These are phyloP conservation scores for Calonectria leucothoes DNA, from an alignment of 2,329 filamentous ascomycete genomes.

Conservation along the genomic window DNA sequence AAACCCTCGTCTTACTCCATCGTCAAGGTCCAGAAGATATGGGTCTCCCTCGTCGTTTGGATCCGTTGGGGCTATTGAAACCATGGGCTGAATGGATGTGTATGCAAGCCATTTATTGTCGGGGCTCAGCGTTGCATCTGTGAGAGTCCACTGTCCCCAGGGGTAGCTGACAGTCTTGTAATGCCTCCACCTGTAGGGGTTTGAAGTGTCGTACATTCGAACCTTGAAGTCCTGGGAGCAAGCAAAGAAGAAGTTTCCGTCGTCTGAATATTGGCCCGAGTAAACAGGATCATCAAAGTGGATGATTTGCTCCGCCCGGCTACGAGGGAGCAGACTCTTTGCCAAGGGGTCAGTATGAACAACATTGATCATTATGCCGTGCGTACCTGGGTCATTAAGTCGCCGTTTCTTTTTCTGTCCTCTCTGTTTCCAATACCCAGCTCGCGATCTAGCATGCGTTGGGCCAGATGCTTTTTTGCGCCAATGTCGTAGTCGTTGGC, in stretches of 20 bases:
- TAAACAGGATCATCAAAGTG: constrained; percentile 90
- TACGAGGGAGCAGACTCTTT: constrained; percentile 81
- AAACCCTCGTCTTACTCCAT: constrained; percentile 42
- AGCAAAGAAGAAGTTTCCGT: constrained; percentile 97
- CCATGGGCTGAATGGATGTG: constrained; percentile 85
- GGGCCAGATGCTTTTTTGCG: constrained; percentile 71
- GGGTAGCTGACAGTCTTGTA: constrained; percentile 92
- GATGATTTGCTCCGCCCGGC: constrained; percentile 85
- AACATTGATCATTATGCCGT: not conserved
- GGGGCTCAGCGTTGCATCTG: constrained; percentile 89
- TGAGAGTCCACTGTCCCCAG: constrained; percentile 94
- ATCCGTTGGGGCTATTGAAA: constrained; percentile 89
- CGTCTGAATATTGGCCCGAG: constrained; percentile 95
- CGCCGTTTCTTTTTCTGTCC: constrained; percentile 69
- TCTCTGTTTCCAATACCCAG: constrained; percentile 75
- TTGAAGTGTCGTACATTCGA: constrained; percentile 97
- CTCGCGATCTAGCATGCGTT: constrained; percentile 83
- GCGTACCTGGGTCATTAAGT: constrained; percentile 75
- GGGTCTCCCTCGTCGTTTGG: constrained; percentile 85
- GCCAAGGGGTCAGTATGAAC: constrained; percentile 15
- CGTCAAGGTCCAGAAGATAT: constrained; percentile 77
- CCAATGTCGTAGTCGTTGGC: constrained; percentile 67
- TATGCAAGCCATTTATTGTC: constrained; percentile 95
- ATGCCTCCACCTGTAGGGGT: constrained; percentile 94
- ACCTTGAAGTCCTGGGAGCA: constrained; percentile 94